Base-by-base conservation (phyloP, 2,329 filamentous ascomycete species). In the Chrysosporium queenslandicum region DNA sequence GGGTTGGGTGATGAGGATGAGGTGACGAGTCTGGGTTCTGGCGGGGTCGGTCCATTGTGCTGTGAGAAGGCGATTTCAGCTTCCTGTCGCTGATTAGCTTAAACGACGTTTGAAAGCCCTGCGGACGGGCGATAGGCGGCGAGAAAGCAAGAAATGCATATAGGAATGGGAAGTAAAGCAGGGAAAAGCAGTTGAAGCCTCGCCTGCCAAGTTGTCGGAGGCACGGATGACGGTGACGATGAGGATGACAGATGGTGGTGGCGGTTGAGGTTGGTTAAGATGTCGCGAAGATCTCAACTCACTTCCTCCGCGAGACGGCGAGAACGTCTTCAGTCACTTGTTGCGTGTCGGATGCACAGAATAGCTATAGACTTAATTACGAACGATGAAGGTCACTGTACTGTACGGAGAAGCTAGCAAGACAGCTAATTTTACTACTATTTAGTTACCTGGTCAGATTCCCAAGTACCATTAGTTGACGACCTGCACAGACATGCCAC, bases 1-100 rank as follows among this genome's bases (percentile, higher is more conserved):
- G 47, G n/a, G 54, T 30, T 12, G 53, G 52, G 20, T 51, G 16
- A 14, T 50, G 49, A 27, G 52, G 52, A 16, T 46, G 42, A 3
- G 50, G 40, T n/a, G 47, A 41, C 4, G 47, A 43, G 8, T 50
- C 47, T 9, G 36, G 37, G 12, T 14, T 50, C 23, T 50, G 47
- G 47, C 39, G 47, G 47, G 47, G 39, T 16, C 37, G 47, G 16
- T 50, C 47, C 47, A 50, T 50, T 34, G 30, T 21, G 8, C 16
- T 2, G 1, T 16, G n/a, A 9, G 21, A 12, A 18, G 30, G 16
- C 4, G 46, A 43, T 36, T 18, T 9, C 8, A 23, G 16, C 29
- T 20, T 23, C 16, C 3, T 34, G 47, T 14, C 25, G 12, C 23
- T 11, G 37, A 23, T 27, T 23, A 36, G 27, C 16, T 42, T n/a